These are phyloP conservation scores for Phytophthora litchii DNA, from an alignment of 352 stramenopile species.

Conservation along the genomic window DNA sequence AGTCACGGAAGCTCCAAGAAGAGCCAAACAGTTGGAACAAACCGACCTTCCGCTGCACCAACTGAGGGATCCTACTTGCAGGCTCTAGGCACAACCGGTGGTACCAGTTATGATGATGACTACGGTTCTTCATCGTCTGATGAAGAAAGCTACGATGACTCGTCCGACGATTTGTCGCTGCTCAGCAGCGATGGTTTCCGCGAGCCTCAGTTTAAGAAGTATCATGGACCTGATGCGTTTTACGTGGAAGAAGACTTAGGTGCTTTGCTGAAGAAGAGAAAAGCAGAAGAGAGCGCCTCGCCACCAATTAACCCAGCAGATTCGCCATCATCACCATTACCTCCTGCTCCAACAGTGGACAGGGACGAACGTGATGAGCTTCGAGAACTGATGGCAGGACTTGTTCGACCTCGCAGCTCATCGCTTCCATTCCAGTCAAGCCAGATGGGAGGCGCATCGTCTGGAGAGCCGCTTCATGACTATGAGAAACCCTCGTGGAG, in stretches of 20 bases:
- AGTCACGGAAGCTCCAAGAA: constrained; percentile 24
- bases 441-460: constrained; percentile 42
- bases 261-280: constrained; percentile 39
- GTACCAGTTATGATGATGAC: constrained; percentile 31
- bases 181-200: constrained; percentile 36
- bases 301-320: constrained; percentile 13
- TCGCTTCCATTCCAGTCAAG: constrained; percentile 57
- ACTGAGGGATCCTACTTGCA: constrained; percentile 34
- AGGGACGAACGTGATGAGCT: constrained; percentile 61
- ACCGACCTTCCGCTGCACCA: constrained; percentile 16
- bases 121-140: constrained; percentile 42
- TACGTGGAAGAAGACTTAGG: constrained; percentile 48
- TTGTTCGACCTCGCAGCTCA: constrained; percentile 67
- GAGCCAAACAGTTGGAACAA: neutral
- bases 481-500: constrained; percentile 61
- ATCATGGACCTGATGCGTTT: constrained; percentile 30
- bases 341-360: constrained; percentile 9
- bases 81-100: constrained; percentile 35
- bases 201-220: constrained; percentile 38
- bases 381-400: constrained; percentile 60
- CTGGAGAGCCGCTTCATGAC: constrained; percentile 35
- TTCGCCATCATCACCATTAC: constrained; percentile 25
- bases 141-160: constrained; percentile 41
- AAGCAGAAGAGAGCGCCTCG: constrained; percentile 10
- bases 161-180: constrained; percentile 41